These are phyloP conservation scores for Podaxis pistillaris DNA, from an alignment of 768 basidiomycete species.

Conservation along the genomic window DNA sequence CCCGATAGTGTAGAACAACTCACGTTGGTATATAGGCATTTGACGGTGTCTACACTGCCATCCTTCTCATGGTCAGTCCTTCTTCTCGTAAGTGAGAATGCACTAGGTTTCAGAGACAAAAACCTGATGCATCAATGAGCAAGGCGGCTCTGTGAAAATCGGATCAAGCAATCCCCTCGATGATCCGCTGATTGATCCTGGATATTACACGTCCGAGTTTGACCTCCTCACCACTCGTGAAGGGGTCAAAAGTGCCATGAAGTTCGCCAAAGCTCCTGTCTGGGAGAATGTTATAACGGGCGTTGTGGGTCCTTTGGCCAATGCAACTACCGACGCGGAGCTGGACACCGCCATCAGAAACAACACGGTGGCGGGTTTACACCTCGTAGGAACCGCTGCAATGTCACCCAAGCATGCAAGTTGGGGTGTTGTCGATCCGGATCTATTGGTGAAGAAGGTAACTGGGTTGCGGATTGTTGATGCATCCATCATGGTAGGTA, in stretches of 20 bases:
- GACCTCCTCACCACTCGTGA: slow-evolving; percentile 18
- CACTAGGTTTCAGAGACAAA: not conserved
- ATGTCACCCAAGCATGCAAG: slow-evolving; percentile 27
- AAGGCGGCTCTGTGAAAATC: slow-evolving; percentile 22
- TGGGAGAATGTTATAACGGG: slow-evolving; percentile 19
- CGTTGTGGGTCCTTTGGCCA: slow-evolving; percentile 11
- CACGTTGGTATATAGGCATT: slow-evolving; percentile 9
- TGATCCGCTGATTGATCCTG: slow-evolving; percentile 20
- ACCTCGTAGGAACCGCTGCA: slow-evolving; percentile 31
- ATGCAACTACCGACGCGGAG: slow-evolving; percentile 14
- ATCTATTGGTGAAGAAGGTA: slow-evolving; percentile 34
- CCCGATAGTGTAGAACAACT: not conserved
- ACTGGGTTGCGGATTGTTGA: slow-evolving; percentile 37
- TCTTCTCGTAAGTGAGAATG: slow-evolving; percentile 21
- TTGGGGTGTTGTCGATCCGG: slow-evolving; percentile 36
- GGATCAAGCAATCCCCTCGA: slow-evolving; percentile 25
- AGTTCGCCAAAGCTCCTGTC: slow-evolving; percentile 21
- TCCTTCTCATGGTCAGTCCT: slow-evolving; percentile 25
- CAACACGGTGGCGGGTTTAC: slow-evolving; percentile 23
- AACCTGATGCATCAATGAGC: not conserved
- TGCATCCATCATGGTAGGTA: slow-evolving; percentile 32
- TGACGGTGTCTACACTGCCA: slow-evolving; percentile 21
- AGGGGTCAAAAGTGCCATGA: slow-evolving; percentile 18
- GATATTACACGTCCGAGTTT: slow-evolving; percentile 13
- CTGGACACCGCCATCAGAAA: slow-evolving; percentile 19